Base-by-base conservation (phyloP, 768 basidiomycete species). In the Lactifluus piperatus region DNA sequence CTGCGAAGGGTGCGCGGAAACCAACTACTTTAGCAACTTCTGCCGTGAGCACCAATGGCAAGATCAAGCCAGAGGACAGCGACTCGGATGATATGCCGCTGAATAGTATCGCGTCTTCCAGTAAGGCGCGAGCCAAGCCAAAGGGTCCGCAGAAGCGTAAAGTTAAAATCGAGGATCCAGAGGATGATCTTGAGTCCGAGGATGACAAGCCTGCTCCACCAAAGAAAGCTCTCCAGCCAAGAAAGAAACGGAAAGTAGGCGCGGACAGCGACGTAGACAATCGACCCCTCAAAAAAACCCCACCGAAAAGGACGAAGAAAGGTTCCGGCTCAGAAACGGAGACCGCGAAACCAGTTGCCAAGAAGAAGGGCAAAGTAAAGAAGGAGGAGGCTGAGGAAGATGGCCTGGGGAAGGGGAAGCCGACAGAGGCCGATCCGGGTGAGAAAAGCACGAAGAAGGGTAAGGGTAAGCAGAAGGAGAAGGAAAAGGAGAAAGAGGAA, bases 221-320 rank as follows among this genome's bases (percentile, higher is more conserved):
- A 10, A 68, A 63, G 63, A 71, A 70, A 57, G 36, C 37, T 3
- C 56, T 65, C 30, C 65, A 67, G 51, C 69, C 71, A 13, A 66
- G 63, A 43, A 67, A 63, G 49, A 71, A 71, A 64, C 68, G 71
- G 50, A 73, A 71, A 64, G 48, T 67, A 24, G 88, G 79, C 70
- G 75, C 80, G 66, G 82, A 83, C 66, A 79, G 74, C 61, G 81
- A 80, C 54, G 74, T 71, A 10, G 78, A 81, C 32, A 71, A 69
- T 62, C 57, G 69, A 68, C 51, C 78, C n/a, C 72, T 43, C 61
- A 67, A 67, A 27, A 63, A 56, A 45, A 34, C 55, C 30, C 64
- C 71, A 22, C 69, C 72, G 54, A 77, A 74, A 66, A 82, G 79
- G 64, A 63, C 71, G 47, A 84, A 83, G 73, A 84, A 81, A 62